These are phyloP conservation scores for Coemansia sp. DNA, from an alignment of 192 early-diverging fungal species.

Conservation along the genomic window DNA sequence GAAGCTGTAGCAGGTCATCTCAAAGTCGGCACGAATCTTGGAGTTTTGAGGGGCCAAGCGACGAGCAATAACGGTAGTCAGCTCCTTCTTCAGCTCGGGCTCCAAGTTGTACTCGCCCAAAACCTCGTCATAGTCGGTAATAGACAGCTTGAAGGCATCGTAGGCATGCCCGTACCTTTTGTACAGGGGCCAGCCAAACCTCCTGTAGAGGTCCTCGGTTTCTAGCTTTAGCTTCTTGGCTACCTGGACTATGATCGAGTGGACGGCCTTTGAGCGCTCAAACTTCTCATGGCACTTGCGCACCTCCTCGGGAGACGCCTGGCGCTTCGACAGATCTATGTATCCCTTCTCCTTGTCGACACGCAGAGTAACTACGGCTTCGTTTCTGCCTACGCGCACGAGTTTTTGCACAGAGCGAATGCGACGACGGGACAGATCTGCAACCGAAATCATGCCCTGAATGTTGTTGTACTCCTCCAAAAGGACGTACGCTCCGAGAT, in stretches of 20 bases:
- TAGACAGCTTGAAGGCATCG: slow-evolving; percentile 93
- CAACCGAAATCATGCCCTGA: slow-evolving; percentile 95
- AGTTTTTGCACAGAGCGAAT: slow-evolving; percentile 96
- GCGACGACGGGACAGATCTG: slow-evolving; percentile 90
- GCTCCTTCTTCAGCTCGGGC: slow-evolving; percentile 63
- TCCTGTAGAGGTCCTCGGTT: slow-evolving; percentile 80
- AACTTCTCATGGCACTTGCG: slow-evolving; percentile 89
- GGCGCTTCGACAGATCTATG: slow-evolving; percentile 97
- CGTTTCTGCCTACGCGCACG: slow-evolving; percentile 87
- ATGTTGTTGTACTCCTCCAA: slow-evolving; percentile 95
- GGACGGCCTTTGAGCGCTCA: slow-evolving; percentile 84
- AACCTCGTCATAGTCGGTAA: slow-evolving; percentile 80
- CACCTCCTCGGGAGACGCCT: slow-evolving; percentile 85
- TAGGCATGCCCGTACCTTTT: slow-evolving; percentile 94
- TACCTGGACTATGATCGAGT: slow-evolving; percentile 56
- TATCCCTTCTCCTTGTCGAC: slow-evolving; percentile 99
- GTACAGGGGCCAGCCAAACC: slow-evolving; percentile 94
- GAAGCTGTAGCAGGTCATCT: slow-evolving; percentile 89
- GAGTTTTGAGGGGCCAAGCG: slow-evolving; percentile 93
- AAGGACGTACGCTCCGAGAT: slow-evolving; percentile 92
- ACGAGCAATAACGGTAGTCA: slow-evolving; percentile 80
- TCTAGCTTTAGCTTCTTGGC: slow-evolving; percentile 80
- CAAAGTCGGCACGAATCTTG: slow-evolving; percentile 96
- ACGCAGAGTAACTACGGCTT: slow-evolving; percentile 89
- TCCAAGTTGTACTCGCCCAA: slow-evolving; percentile 77